Evolutionary conservation across 371 early-diverging fungal genomes (phyloP).

Genomic region (Mucor plumbeus): DNA sequence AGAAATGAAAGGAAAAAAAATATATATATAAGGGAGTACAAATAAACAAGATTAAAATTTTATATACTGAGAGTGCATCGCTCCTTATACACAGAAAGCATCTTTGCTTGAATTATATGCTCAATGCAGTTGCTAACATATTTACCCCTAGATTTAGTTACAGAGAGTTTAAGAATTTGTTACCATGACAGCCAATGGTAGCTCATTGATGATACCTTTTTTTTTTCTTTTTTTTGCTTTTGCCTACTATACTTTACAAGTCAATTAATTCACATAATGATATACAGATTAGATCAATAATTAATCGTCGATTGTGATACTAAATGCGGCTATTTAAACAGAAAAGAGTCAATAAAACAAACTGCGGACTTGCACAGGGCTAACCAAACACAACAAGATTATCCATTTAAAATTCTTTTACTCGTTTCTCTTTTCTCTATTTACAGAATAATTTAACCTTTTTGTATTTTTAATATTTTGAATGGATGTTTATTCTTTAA

Average conservation of each 20-base stretch:
- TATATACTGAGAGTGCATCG: not conserved
- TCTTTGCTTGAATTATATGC: no score
- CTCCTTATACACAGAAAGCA: not conserved
- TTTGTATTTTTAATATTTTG: constrained; percentile 9
- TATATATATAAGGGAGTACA: not conserved
- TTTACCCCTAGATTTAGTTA: no score
- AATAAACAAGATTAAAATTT: not conserved
- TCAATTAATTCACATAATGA: no score
- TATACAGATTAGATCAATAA: no score
- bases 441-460: not conserved
- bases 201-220: no score
- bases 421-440: constrained; percentile 10
- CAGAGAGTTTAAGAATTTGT: no score
- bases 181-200: no score
- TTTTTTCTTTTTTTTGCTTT: no score
- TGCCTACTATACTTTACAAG: no score
- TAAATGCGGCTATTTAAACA: constrained; percentile 2
- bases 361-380: constrained; percentile 10
- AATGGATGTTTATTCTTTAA: constrained; percentile 67
- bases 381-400: not conserved
- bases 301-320: not conserved
- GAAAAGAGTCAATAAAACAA: constrained; percentile 5
- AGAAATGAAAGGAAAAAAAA: not conserved
- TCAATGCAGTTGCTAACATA: no score
- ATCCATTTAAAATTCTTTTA: not conserved